Evolutionary conservation across 371 early-diverging fungal species (phyloP), one percentile per base, ranked within the genome.

Genomic region (Mucor lusitanicus): DNA sequence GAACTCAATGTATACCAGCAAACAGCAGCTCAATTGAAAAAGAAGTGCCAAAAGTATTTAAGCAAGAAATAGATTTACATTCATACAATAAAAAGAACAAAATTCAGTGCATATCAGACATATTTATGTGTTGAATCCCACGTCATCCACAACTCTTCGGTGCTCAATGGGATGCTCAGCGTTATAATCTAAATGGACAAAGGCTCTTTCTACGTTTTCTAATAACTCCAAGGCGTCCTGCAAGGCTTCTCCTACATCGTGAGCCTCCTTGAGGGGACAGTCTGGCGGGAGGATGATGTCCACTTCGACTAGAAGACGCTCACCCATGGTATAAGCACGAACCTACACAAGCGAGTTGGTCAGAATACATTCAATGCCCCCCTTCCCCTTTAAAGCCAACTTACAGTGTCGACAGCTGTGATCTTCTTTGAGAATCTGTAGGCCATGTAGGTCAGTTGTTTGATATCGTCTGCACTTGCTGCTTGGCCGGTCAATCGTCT

Each of bases 1-100:
- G 87, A 91, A 60, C 78, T 96, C 40, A 97, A 97, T 74, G 70
- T 73, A 53, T 90, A 92, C 76, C 96, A 95, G 78, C 86, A 90
- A 53, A 91, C 95, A 0, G 86, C 77, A 11, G 85, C 84, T 33
- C 95, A 97, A 76, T 74, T 97, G 62, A 86, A 85, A 75, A 88
- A 86, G 73, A 91, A 90, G 76, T 84, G 75, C 58, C 50, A 68
- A 56, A 68, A 72, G 15, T 76, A 78, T 44, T 11, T 70, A 0
- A 39, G 40, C 17, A 46, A 33, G 33, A 33, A 61, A 48, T 61
- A 61, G 50, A 61, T 32, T 53, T 44, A 44, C 37, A 44, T 44
- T 44, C 17, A 44, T 44, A 44, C 17, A 44, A 44, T 23, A 50
- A 19, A 50, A 19, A 48, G 8, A 8, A 50, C 33, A 50, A 50